Evolutionary conservation across 257 asterid species (phyloP), one percentile per base, ranked within the genome.

Genomic region (Gentiana macrophylla): DNA sequence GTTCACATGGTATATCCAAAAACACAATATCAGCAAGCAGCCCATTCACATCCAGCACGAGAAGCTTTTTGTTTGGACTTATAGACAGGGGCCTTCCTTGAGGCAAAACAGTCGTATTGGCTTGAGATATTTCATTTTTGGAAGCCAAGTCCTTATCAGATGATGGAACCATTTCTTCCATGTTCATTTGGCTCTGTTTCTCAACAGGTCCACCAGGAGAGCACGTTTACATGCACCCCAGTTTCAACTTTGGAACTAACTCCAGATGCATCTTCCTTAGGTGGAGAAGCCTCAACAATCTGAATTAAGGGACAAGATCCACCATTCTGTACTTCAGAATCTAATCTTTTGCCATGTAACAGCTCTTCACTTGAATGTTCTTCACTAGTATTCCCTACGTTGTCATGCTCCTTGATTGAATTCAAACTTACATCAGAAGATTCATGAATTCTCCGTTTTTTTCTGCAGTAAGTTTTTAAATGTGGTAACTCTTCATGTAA

Each of bases 31-130:
- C 84, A 57, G 83, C 79, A 55, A 89, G 86, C 52, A 89, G 78
- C 50, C 95, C 95, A 67, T 86, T 89, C 58, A 89, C 63, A 70
- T 86, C 95, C 60, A 89, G 97, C 43, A 89, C 97, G 52, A 89
- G 94, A 74, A 86, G 94, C 72, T 89, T 89, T 73, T 79, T 89
- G 60, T 59, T 60, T 6, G 57, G 51, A 63, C 51, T 60, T 45
- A 60, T 43, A 33, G 61, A 11, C 58, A 51, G 55, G 57, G 68
- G 65, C 67, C 68, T 61, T 13, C 53, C 65, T 15, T 50, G 66
- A 8, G 68, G 55, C 32, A 52, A 57, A 49, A 51, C 9, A 53
- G 50, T 56, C 62, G 49, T 66, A 41, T 56, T 59, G 55, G 9
- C 37, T 67, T 63, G 60, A 35, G 76, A 56, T 15, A 49, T 37